Percentiles rank a stretch among this genome's conserved stretches.
phyloP scores from a whole-genome alignment of 164 flowering plant species.

The Piper longum region DNA sequence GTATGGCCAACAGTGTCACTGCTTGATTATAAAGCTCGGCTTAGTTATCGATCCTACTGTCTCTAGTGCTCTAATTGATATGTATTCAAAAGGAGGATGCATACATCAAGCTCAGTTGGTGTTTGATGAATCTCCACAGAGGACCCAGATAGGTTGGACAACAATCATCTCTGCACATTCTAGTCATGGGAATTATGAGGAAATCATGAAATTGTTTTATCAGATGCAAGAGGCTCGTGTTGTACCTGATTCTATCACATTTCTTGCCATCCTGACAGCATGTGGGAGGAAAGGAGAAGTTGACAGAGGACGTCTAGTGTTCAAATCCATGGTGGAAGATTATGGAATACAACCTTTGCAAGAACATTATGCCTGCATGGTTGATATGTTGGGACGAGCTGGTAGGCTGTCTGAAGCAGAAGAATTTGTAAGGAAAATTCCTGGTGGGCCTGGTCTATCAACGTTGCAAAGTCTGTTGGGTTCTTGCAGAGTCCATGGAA shows the following conservation, averaged over 20 bases:
- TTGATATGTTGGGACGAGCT: conserved; percentile 82
- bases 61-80: conserved; percentile 68
- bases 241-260: conserved; percentile 64
- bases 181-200: conserved; percentile 60
- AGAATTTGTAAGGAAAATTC: conserved; percentile 37
- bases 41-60: conserved; percentile 36
- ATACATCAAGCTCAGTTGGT: conserved; percentile 46
- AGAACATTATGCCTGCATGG: conserved; percentile 76
- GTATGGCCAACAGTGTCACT: conserved; percentile 64
- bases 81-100: conserved; percentile 91
- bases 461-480: conserved; percentile 82
- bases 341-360: conserved; percentile 45
- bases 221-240: conserved; percentile 42
- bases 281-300: conserved; percentile 74
- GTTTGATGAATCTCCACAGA: conserved; percentile 33
- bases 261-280: conserved; percentile 58
- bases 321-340: conserved; percentile 45
- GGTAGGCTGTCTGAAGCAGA: conserved; percentile 76
- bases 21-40: conserved; percentile 49
- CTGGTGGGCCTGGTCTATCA: conserved; percentile 55
- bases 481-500: conserved; percentile 62
- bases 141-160: conserved; percentile 64
- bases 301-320: conserved; percentile 39
- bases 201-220: conserved; percentile 39
- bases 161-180: conserved; percentile 73